Evolutionary conservation across 495 filamentous ascomycete species (phyloP).

Genomic region (Parathielavia appendiculata): DNA sequence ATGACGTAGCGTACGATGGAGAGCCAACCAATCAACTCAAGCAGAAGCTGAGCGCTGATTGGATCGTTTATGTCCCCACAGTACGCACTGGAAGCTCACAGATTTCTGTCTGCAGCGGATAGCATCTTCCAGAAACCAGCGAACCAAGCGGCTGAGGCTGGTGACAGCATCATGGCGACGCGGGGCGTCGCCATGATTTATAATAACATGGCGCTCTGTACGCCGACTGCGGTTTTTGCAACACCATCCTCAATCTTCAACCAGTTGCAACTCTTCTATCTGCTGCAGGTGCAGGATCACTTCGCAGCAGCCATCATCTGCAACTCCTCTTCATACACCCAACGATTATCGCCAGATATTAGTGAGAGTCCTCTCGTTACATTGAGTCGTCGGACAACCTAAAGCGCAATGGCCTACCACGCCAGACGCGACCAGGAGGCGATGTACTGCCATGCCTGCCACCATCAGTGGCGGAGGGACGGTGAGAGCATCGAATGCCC

Average conservation of each 20-base stretch:
- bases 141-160: neutral
- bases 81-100: neutral
- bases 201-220: neutral
- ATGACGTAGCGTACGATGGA: no score
- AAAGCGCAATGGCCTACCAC: slow-evolving; percentile 14
- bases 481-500: slow-evolving; percentile 25
- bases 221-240: no score
- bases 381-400: neutral
- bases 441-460: slow-evolving; percentile 30
- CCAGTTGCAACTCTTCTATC: no score
- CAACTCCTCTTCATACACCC: neutral
- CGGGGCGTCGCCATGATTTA: neutral
- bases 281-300: no score
- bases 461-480: slow-evolving; percentile 24
- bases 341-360: neutral
- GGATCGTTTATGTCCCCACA: neutral
- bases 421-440: slow-evolving; percentile 7
- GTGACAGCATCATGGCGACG: neutral
- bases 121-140: slow-evolving; percentile 20
- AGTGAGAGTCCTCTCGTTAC: neutral
- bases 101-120: slow-evolving; percentile 5
- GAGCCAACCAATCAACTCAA: no score
- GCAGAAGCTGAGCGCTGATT: no score
- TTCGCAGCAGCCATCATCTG: no score
- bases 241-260: no score